These are phyloP conservation scores for Nigrospora sphaerica DNA, from an alignment of 2,329 filamentous ascomycete genomes.

Conservation along the genomic window DNA sequence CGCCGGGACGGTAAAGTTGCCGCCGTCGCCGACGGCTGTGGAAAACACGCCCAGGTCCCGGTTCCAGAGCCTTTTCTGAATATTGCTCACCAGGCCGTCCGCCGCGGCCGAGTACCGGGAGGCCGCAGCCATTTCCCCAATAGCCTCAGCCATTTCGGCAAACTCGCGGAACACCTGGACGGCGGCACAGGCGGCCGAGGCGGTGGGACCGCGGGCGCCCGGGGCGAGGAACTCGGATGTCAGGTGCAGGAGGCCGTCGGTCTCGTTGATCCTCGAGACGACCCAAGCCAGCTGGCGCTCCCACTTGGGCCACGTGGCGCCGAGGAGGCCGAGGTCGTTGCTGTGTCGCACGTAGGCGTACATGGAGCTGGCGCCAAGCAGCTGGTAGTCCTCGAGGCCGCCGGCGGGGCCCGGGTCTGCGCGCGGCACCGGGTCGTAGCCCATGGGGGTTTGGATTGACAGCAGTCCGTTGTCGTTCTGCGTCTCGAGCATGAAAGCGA, in stretches of 20 bases:
- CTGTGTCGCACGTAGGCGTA: constrained; percentile 9
- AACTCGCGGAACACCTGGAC: constrained; percentile 7
- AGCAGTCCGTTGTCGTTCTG: constrained; percentile 7
- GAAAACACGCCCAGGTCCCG: constrained; percentile 9
- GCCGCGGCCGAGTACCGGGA: background rate
- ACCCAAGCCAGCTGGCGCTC: constrained; percentile 5
- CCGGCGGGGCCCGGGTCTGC: background rate
- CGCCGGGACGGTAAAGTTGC: constrained; percentile 7
- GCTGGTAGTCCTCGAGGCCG: constrained; percentile 11
- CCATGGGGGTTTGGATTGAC: constrained; percentile 6
- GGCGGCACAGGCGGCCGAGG: constrained; percentile 7
- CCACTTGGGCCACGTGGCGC: constrained; percentile 9
- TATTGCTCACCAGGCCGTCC: constrained; percentile 1
- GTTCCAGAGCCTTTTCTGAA: constrained; percentile 13
- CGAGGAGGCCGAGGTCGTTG: constrained; percentile 8
- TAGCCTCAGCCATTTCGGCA: constrained; percentile 5
- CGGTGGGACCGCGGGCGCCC: constrained; percentile 2
- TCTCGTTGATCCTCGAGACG: constrained; percentile 4
- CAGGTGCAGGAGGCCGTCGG: constrained; percentile 8
- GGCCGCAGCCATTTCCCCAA: constrained; percentile 10
- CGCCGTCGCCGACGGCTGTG: background rate
- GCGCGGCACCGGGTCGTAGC: constrained; percentile 5
- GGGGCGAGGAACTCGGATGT: constrained; percentile 7
- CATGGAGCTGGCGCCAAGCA: constrained; percentile 10
- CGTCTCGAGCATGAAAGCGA: constrained; percentile 19